phyloP scores from a whole-genome alignment of 768 basidiomycete genomes.

The Galerina marginata region DNA sequence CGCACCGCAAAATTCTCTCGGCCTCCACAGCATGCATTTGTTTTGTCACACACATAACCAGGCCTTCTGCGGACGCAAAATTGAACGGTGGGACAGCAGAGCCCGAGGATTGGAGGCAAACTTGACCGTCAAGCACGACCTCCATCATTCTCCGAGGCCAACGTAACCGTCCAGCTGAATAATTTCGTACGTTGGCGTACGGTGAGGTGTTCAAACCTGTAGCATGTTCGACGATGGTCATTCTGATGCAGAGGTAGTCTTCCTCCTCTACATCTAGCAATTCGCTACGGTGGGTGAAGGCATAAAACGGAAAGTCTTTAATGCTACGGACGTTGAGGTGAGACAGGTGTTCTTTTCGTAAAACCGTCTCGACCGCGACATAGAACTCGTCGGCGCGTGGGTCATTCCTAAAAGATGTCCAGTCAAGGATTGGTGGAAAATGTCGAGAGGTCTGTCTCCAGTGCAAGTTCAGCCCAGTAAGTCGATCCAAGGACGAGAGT shows the following conservation, averaged over 20 bases:
- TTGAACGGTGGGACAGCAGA: neutral
- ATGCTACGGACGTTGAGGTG: neutral
- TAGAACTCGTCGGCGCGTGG: neutral
- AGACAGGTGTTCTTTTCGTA: neutral
- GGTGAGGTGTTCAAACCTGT: neutral
- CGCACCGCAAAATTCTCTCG: neutral
- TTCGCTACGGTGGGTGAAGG: neutral
- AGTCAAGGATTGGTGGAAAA: neutral
- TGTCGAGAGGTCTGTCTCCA: neutral
- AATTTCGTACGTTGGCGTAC: neutral
- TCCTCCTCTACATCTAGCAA: neutral
- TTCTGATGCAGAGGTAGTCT: neutral
- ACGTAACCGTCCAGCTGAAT: neutral
- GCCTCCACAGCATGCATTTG: neutral
- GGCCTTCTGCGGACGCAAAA: neutral
- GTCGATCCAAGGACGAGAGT: neutral
- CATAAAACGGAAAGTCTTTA: neutral
- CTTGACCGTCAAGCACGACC: neutral
- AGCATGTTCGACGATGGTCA: neutral
- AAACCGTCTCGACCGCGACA: neutral
- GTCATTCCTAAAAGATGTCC: neutral
- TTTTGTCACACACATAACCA: neutral
- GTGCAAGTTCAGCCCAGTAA: neutral
- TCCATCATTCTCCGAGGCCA: slow-evolving; percentile 1
- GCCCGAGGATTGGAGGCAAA: neutral